These are phyloP conservation scores for Paxillus rubicundulus DNA, from an alignment of 768 basidiomycete species.

Conservation along the genomic window DNA sequence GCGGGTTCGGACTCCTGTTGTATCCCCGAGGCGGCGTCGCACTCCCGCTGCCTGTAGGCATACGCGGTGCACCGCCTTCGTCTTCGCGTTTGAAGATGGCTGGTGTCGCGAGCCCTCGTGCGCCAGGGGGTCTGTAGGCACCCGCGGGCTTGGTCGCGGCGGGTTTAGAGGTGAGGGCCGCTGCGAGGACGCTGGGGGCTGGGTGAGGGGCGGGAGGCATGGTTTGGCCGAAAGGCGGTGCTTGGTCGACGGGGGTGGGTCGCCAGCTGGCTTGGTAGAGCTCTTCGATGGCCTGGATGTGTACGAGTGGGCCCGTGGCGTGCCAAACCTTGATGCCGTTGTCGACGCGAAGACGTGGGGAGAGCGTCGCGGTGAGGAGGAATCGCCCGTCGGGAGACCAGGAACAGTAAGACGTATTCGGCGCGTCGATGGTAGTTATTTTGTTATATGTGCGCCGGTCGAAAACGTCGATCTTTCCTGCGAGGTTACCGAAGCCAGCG, in stretches of 20 bases:
- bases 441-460: conserved; percentile 86
- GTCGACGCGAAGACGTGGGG: conserved; percentile 92
- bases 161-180: conserved; percentile 52
- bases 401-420: conserved; percentile 91
- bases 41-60: conserved; percentile 49
- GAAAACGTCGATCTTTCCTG: conserved; percentile 89
- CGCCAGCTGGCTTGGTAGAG: conserved; percentile 89
- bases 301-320: conserved; percentile 83
- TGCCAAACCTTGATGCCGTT: conserved; percentile 98
- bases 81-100: conserved; percentile 90
- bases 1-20: conserved; percentile 54
- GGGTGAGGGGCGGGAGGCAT: conserved; percentile 72
- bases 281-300: conserved; percentile 80
- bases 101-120: conserved; percentile 85
- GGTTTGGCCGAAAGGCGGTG: conserved; percentile 61
- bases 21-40: conserved; percentile 64
- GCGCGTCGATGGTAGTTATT: conserved; percentile 77
- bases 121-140: conserved; percentile 92
- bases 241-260: conserved; percentile 63
- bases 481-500: conserved; percentile 96
- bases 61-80: conserved; percentile 66
- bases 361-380: conserved; percentile 93
- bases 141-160: conserved; percentile 67
- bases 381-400: conserved; percentile 95
- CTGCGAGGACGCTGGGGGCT: conserved; percentile 50